Base-by-base conservation (phyloP, 345 rosid genomes). In the Populus deltoides region DNA sequence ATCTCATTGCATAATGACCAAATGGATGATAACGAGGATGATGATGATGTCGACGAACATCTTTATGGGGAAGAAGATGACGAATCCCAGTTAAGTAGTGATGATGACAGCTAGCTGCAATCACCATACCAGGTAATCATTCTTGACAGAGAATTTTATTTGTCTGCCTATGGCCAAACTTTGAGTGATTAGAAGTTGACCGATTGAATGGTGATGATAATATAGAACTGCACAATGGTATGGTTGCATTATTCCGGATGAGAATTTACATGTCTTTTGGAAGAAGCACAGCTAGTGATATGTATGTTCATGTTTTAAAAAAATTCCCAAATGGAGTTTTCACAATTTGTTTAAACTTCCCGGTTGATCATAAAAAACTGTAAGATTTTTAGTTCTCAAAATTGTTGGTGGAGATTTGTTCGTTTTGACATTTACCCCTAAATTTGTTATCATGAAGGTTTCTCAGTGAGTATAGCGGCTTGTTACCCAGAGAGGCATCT, bases 31-130 rank as follows among this genome's bases (percentile, higher is more conserved):
- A 84, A 86, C 74, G 90, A 88, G 20, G 91, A 88, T 33, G 89
- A 89, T 1, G 94, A 92, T 8, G 87, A 90, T 59, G 86, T 88
- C 57, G 94, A 92, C 61, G 97, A 92, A 0, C 85, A 76, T 82
- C 76, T 82, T 73, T 91, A 86, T 61, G 86, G 85, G 75, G 94
- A 88, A 76, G 90, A 91, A 43, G 90, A 91, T 71, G 89, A 86
- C 70, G 97, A 91, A 73, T 93, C 98, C 8, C 88, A 90, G 74
- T 75, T 91, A 78, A 90, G 94, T 78, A 92, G 97, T 24, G 92
- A 92, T 65, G 90, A 82, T 71, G 87, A 86, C 71, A 9, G 57
- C 68, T 80, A 75, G 55, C 8, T 35, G 27, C 43, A 51, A 62
- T 35, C 63, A 47, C 33, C 45, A 16, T 47, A 33, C 29, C 47